phyloP scores from a whole-genome alignment of 495 filamentous ascomycete genomes.

The Saxophila tyrrhenica region DNA sequence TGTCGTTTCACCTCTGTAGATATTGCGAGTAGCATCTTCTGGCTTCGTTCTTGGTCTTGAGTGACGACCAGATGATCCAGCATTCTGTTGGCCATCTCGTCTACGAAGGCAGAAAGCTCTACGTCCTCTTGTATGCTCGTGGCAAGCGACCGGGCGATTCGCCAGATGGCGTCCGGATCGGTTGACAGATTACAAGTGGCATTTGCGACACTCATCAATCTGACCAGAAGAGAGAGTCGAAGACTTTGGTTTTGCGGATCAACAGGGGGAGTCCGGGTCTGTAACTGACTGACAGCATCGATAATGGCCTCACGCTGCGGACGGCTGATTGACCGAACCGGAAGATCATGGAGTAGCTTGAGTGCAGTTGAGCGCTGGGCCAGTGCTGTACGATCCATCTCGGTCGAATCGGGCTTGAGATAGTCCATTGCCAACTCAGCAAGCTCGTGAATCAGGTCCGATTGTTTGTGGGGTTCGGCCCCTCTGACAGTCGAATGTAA shows the following conservation, averaged over 20 bases:
- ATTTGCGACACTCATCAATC: conserved; percentile 11
- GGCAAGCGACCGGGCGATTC: background rate
- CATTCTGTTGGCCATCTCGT: background rate
- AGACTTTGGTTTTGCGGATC: background rate
- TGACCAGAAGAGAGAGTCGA: conserved; percentile 2
- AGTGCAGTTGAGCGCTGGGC: background rate
- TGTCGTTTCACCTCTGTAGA: background rate
- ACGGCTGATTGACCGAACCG: background rate
- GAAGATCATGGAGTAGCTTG: background rate
- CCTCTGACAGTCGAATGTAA: background rate
- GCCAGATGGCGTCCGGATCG: background rate
- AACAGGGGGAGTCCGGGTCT: background rate
- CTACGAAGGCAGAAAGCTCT: background rate
- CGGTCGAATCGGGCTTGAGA: background rate
- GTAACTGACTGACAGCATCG: background rate
- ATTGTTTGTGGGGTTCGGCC: background rate
- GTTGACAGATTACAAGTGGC: conserved; percentile 9
- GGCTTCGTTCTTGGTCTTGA: conserved; percentile 7
- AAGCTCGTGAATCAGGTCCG: background rate
- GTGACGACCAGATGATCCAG: conserved; percentile 3
- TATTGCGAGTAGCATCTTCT: background rate
- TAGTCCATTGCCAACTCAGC: background rate
- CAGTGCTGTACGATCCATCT: background rate
- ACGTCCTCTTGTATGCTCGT: background rate
- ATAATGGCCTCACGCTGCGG: conserved; percentile 3